Conservation (phyloP, 2,329 filamentous ascomycete species). For the Ambrosiella xylebori region DNA sequence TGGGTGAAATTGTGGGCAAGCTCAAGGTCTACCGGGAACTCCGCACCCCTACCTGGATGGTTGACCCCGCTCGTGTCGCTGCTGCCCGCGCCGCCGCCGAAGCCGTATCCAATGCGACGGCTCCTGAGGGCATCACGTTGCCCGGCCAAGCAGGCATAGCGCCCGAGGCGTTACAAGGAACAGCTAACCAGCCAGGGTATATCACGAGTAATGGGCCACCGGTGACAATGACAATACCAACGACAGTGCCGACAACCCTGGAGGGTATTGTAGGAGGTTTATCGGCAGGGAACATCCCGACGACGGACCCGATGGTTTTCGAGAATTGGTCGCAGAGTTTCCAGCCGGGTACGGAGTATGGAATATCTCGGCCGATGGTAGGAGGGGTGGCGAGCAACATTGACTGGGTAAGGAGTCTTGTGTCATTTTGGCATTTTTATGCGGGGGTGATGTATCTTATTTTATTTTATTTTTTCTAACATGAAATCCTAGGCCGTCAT, state of each 20-base stretch:
- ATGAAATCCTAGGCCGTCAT: background rate
- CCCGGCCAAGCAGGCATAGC: background rate
- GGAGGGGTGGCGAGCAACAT: background rate
- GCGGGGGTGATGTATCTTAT: background rate
- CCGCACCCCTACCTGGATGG: constrained; percentile 7
- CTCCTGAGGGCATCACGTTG: background rate
- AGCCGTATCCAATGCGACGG: background rate
- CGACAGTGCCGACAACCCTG: too few species aligned
- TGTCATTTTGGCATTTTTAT: too few species aligned
- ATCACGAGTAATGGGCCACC: background rate
- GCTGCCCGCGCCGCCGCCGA: background rate
- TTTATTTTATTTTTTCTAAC: background rate
- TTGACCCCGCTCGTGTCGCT: background rate
- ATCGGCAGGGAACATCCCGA: background rate
- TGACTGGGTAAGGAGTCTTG: constrained; percentile 4
- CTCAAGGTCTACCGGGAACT: constrained; percentile 11
- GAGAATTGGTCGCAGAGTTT: background rate
- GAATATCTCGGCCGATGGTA: background rate
- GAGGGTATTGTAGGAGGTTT: background rate
- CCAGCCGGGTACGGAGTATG: background rate
- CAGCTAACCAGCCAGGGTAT: background rate
- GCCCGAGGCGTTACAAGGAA: too few species aligned
- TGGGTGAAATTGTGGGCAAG: constrained; percentile 19
- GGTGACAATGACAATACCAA: too few species aligned
- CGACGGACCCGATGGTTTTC: background rate